Evolutionary conservation across 441 rosid species (phyloP).

Genomic region (Populus tomentosa): DNA sequence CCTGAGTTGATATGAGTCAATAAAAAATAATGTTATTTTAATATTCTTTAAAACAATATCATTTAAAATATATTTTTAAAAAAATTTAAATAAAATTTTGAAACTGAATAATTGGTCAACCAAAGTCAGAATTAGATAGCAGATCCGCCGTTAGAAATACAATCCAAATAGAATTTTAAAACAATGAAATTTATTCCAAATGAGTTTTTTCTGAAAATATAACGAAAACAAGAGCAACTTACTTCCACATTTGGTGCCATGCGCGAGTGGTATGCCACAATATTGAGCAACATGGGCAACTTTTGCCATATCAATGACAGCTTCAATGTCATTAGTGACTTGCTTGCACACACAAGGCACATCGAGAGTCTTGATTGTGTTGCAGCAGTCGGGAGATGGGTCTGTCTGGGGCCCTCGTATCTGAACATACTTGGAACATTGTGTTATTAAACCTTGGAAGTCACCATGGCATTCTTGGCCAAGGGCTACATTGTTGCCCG

Average conservation of each 20-base stretch:
- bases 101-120: accelerated
- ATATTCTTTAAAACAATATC: too few relatives aligned
- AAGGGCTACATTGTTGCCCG: neutral
- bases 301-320: neutral
- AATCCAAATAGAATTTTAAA: too few relatives aligned
- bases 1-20: too few relatives aligned
- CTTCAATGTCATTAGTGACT: neutral
- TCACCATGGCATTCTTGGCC: neutral
- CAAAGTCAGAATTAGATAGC: too few relatives aligned
- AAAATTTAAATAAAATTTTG: too few relatives aligned
- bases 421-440: neutral
- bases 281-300: neutral
- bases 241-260: neutral
- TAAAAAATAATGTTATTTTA: too few relatives aligned
- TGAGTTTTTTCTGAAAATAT: too few relatives aligned
- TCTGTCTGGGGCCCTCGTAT: neutral
- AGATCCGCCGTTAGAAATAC: too few relatives aligned
- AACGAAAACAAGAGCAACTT: too few relatives aligned
- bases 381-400: neutral
- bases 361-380: neutral
- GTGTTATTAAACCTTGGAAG: neutral
- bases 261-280: neutral
- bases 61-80: too few relatives aligned
- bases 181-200: too few relatives aligned
- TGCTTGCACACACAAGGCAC: neutral